phyloP scores from a whole-genome alignment of 441 rosid genomes.

The Breynia disticha region DNA sequence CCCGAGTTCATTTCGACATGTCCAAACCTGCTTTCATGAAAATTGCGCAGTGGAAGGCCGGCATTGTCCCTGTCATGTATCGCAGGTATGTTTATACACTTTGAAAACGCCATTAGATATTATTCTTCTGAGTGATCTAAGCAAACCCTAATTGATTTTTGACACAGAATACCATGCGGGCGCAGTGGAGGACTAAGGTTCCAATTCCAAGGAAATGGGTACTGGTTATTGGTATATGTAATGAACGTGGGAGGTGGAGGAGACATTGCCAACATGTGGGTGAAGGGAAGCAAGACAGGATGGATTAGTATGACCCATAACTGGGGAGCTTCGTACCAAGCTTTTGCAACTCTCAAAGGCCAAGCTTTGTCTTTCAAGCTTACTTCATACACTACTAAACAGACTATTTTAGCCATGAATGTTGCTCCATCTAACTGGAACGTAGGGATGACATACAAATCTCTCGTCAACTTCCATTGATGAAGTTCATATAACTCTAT shows the following conservation, averaged over 20 bases:
- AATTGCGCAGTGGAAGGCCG: constrained; percentile 72
- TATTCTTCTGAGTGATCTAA: no score
- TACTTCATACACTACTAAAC: constrained; percentile 47
- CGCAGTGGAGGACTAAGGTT: constrained; percentile 52
- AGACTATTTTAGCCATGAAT: constrained; percentile 51
- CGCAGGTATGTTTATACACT: constrained; percentile 37
- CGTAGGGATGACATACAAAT: constrained; percentile 39
- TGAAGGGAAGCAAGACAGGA: constrained; percentile 64
- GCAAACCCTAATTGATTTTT: background rate
- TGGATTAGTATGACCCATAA: constrained; percentile 91
- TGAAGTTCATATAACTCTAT: background rate
- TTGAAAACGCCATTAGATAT: no score
- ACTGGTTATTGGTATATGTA: constrained; percentile 71
- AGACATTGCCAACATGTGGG: constrained; percentile 68
- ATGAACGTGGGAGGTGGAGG: constrained; percentile 84
- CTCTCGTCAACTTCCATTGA: constrained; percentile 55
- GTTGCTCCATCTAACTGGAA: constrained; percentile 64
- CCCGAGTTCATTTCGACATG: constrained; percentile 69
- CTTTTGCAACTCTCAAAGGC: constrained; percentile 56
- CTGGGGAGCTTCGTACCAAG: constrained; percentile 91
- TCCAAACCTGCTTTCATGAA: constrained; percentile 85
- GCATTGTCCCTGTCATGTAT: constrained; percentile 62
- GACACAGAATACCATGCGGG: constrained; percentile 50
- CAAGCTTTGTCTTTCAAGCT: constrained; percentile 78
- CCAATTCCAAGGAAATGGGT: constrained; percentile 66